These are phyloP conservation scores for Leptodontidium sp. DNA, from an alignment of 2,329 filamentous ascomycete species.

Conservation along the genomic window DNA sequence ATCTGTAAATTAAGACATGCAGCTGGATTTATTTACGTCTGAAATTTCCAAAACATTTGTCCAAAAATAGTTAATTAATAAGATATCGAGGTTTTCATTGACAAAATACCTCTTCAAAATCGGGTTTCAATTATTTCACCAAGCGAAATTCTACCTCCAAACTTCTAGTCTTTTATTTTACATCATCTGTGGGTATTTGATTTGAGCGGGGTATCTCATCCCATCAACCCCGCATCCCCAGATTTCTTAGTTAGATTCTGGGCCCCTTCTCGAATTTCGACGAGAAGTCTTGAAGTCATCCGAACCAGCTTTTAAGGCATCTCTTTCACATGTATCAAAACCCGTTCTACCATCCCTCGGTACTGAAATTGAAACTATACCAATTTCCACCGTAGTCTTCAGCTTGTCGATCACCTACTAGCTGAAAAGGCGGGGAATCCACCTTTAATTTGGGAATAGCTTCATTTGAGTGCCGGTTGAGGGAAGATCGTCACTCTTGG, in stretches of 20 bases:
- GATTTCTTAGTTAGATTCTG: not conserved
- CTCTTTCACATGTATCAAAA: conserved; percentile 4
- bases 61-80: no score
- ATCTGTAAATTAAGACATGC: no score
- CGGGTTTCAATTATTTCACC: no score
- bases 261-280: not conserved
- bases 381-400: not conserved
- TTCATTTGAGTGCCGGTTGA: not conserved
- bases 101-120: no score
- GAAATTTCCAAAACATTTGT: no score
- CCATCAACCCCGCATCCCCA: conserved; percentile 1
- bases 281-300: not conserved
- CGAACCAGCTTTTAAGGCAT: no score
- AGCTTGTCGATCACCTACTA: not conserved
- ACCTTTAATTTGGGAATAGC: conserved; percentile 4
- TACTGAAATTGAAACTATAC: not conserved
- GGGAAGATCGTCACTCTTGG: conserved; percentile 4
- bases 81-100: no score
- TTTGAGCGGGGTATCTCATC: not conserved
- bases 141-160: no score
- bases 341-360: not conserved
- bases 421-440: not conserved
- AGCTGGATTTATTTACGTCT: no score
- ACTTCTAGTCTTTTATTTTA: no score
- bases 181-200: no score